Evolutionary conservation across 164 flowering plant species (phyloP), one percentile per base, ranked within the genome.

Genomic region (Magnolia sinica): DNA sequence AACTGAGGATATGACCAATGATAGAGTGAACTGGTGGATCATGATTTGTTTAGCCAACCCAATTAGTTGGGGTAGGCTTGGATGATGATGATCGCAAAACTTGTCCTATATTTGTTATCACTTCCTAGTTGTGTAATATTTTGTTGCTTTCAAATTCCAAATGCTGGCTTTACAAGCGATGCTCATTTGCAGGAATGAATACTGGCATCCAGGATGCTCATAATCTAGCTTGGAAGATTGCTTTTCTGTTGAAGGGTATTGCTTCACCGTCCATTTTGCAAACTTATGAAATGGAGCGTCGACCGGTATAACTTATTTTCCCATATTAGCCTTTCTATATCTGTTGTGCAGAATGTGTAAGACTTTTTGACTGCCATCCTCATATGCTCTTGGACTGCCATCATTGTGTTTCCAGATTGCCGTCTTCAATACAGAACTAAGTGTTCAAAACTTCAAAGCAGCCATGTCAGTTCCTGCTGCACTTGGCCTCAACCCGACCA

Each of bases 121-220:
- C 3, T 58, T 22, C 55, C 59, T 49, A 11, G 50, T 50, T 9
- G 13, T 72, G 31, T 72, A 27, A 55, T 55, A 27, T 51, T 64
- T 50, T 64, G 29, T 45, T 74, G 29, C 45, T 51, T 65, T 50
- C 29, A 70, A 70, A 49, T 70, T 74, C 23, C 20, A 49, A 19
- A 8, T 19, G 5, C 27, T 20, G 14, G 29, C 19, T 13, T 70
- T 9, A 50, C 23, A 14, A 50, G 73, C 9, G 24, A 49, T 49
- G 19, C 59, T 23, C 23, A 66, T 67, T n/a, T 31, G 68, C 86
- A 95, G 99, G 98, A 76, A 95, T 95, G 99, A 95, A 95, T 79
- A 95, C 99, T 71, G 99, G 99, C 70, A 90, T 96, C 79, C 99
- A 96, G 82, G 99, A 96, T 87, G 97, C 90, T 76, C 99, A 96